phyloP scores from a whole-genome alignment of 495 filamentous ascomycete species.

The Glarea lozoyensis region DNA sequence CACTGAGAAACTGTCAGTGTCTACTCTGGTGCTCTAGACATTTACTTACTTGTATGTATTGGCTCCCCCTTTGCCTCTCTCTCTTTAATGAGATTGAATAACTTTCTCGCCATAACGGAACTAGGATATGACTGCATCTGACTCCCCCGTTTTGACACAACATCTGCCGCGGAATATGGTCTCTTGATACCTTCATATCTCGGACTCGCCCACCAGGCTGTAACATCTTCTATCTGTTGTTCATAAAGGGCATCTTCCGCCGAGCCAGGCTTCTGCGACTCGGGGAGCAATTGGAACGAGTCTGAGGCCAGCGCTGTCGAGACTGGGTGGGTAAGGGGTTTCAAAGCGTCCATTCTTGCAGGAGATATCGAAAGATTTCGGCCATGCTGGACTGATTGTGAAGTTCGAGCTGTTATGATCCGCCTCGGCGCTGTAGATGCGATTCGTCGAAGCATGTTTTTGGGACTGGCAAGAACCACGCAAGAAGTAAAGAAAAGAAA shows the following conservation, averaged over 20 bases:
- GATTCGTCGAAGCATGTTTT: slow-evolving; percentile 30
- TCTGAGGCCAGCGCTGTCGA: slow-evolving; percentile 55
- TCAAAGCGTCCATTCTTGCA: slow-evolving; percentile 21
- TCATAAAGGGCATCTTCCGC: slow-evolving; percentile 77
- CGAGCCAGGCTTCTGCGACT: slow-evolving; percentile 58
- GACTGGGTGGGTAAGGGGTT: slow-evolving; percentile 29
- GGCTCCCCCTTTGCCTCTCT: slow-evolving; percentile 68
- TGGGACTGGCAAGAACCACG: too few relatives aligned
- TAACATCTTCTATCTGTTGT: slow-evolving; percentile 70
- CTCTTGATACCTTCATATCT: slow-evolving; percentile 84
- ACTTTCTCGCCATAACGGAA: slow-evolving; percentile 85
- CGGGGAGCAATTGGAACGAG: slow-evolving; percentile 71
- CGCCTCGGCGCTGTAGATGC: slow-evolving; percentile 25
- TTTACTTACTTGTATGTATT: slow-evolving; percentile 31
- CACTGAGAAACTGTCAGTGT: slow-evolving; percentile 43
- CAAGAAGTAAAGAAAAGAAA: slow-evolving; percentile 6
- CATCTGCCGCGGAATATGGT: slow-evolving; percentile 81
- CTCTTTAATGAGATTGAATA: slow-evolving; percentile 80
- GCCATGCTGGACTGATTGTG: slow-evolving; percentile 2
- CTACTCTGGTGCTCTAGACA: not conserved
- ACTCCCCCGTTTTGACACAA: slow-evolving; percentile 85
- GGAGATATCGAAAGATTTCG: slow-evolving; percentile 20
- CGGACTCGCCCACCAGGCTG: slow-evolving; percentile 78
- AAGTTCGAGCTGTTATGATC: slow-evolving; percentile 14
- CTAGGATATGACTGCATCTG: slow-evolving; percentile 83